phyloP scores from a whole-genome alignment of 2,329 filamentous ascomycete species.

The Beauveria caledonica region DNA sequence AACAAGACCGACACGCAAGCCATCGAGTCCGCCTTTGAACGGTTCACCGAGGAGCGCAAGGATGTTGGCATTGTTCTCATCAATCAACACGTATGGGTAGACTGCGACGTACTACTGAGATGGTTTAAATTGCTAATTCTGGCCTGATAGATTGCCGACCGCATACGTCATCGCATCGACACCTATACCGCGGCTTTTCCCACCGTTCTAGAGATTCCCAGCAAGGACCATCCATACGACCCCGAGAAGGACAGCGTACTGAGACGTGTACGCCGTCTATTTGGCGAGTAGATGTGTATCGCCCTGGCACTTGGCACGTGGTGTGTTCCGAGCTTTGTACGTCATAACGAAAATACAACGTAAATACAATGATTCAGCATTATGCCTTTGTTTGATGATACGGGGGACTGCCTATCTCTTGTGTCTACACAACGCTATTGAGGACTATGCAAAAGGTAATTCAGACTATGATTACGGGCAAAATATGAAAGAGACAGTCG shows the following conservation, averaged over 20 bases:
- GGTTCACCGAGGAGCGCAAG: constrained; percentile 82
- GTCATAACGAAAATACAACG: background rate
- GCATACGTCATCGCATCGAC: constrained; percentile 85
- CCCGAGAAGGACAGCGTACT: constrained; percentile 98
- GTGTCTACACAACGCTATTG: background rate
- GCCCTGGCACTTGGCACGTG: background rate
- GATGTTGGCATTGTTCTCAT: constrained; percentile 96
- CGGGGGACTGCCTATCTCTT: background rate
- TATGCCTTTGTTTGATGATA: background rate
- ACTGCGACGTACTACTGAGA: no score
- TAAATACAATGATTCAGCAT: background rate
- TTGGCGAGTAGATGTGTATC: constrained; percentile 53
- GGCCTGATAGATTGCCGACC: constrained; percentile 69
- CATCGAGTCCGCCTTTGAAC: constrained; percentile 85
- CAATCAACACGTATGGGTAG: constrained; percentile 76
- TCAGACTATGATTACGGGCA: background rate
- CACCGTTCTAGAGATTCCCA: constrained; percentile 92
- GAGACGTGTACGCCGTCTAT: constrained; percentile 65
- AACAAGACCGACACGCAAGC: constrained; percentile 79
- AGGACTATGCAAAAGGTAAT: background rate
- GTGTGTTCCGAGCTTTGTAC: background rate
- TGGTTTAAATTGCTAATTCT: background rate
- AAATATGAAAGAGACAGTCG: constrained; percentile 15
- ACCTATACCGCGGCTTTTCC: constrained; percentile 91
- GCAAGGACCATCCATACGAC: constrained; percentile 98